Evolutionary conservation across 2,329 filamentous ascomycete species (phyloP), one percentile per base, ranked within the genome.

Genomic region (Fusarium sp.): DNA sequence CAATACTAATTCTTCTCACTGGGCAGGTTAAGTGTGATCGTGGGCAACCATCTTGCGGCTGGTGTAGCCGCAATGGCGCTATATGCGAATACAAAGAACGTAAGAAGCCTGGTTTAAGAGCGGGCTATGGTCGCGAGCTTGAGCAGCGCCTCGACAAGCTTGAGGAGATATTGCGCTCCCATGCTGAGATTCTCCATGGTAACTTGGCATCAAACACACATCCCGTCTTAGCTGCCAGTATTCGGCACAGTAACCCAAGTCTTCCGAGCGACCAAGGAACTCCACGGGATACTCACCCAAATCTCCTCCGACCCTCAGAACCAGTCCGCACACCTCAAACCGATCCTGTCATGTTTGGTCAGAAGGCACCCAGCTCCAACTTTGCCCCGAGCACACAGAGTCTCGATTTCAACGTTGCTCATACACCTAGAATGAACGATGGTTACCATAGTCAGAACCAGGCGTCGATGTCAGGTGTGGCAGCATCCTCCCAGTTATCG

Each of bases 1-100:
- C 22, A 20, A 51, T 63, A 22, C 65, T 77, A 61, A 79, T 66
- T 20, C 31, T 15, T 4, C 36, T 63, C 61, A 42, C n/a, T n/a
- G 51, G 17, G 13, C 76, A 91, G 90, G 90, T 92, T 35, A 93
- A 93, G 87, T 93, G 92, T 82, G 93, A 95, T 82, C 89, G 93
- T 41, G 91, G 90, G 10, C 92, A 94, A 77, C 93, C 93, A 4
- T 89, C 90, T 11, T 92, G 90, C 77, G 90, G 90, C 56, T 92
- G 90, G 90, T 92, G 90, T 76, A 89, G 83, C 73, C 89, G 90
- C 66, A 92, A 92, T 80, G 86, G 87, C 38, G 89, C 89, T 36
- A 80, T 83, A 24, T 92, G 90, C 82, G 90, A 92, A 79, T 92
- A 92, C 82, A 92, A 91, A 78, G 90, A 92, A 77, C 86, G 90